Evolutionary conservation across 805 yeast genomes (phyloP).

Genomic region (Cyberlindnera lachancei): DNA sequence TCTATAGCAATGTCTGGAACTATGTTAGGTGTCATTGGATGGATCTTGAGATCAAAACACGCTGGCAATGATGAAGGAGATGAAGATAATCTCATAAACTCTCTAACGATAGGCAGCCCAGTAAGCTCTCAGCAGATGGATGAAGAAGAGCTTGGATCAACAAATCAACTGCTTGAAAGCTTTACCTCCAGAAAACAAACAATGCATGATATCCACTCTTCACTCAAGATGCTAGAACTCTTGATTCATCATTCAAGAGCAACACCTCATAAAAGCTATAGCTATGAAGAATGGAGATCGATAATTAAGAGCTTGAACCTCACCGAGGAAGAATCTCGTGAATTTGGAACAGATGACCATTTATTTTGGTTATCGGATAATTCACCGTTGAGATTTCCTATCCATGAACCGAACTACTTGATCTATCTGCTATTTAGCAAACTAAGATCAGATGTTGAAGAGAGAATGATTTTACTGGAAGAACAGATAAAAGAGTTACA

Average conservation of each 20-base stretch:
- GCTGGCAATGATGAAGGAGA: no score
- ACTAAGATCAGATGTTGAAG: conserved; percentile 12
- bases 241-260: conserved; percentile 11
- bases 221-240: conserved; percentile 18
- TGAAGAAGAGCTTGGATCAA: conserved; percentile 10
- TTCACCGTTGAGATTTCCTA: conserved; percentile 65
- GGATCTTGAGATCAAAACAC: conserved; percentile 5
- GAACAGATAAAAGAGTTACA: conserved; percentile 1
- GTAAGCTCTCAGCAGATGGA: no score
- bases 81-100: no score
- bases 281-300: conserved; percentile 45
- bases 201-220: no score
- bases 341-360: conserved; percentile 19
- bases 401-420: conserved; percentile 61
- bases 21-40: conserved; percentile 3
- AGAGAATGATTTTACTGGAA: conserved; percentile 4
- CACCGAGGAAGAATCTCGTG: conserved; percentile 15
- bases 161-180: no score
- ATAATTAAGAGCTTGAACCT: conserved; percentile 27
- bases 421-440: conserved; percentile 28
- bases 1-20: conserved; percentile 16
- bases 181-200: no score
- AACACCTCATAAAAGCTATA: conserved; percentile 30
- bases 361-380: conserved; percentile 57
- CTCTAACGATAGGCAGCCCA: no score